A percentile compares a stretch with the other conserved stretches of the same genome.
phyloP scores from a whole-genome alignment of 352 stramenopile species.

The Phytophthora colocasiae region DNA sequence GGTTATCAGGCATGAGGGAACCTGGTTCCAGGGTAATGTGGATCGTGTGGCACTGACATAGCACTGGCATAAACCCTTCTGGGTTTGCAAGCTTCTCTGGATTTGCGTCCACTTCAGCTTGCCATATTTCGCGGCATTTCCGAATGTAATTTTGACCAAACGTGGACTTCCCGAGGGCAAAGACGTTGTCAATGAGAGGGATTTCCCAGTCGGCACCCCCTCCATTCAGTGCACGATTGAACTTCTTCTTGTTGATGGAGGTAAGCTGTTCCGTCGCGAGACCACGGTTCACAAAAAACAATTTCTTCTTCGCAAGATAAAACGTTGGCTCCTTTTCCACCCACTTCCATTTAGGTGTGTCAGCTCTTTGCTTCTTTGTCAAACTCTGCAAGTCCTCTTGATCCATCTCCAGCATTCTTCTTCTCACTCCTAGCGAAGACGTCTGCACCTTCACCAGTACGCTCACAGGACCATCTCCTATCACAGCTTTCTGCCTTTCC shows the following conservation, averaged over 20 bases:
- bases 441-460: too few relatives aligned
- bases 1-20: too few relatives aligned
- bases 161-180: constrained; percentile 17
- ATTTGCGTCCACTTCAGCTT: not conserved
- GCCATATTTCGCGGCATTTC: constrained; percentile 6
- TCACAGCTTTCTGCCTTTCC: too few relatives aligned
- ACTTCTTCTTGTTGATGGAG: constrained; percentile 1
- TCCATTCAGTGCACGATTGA: not conserved
- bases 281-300: constrained; percentile 7
- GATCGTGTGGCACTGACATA: too few relatives aligned
- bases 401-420: too few relatives aligned
- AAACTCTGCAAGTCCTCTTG: too few relatives aligned
- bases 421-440: too few relatives aligned
- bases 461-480: too few relatives aligned
- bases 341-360: not conserved
- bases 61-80: too few relatives aligned
- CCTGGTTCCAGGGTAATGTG: too few relatives aligned
- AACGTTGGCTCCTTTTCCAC: not conserved
- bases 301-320: not conserved
- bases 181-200: constrained; percentile 25
- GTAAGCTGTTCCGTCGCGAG: constrained; percentile 1
- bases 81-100: not conserved
- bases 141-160: constrained; percentile 22
- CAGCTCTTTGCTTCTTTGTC: too few relatives aligned
- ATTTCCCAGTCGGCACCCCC: not conserved